Conservation (phyloP, 805 yeast species). For the Yarrowia osloensis region DNA sequence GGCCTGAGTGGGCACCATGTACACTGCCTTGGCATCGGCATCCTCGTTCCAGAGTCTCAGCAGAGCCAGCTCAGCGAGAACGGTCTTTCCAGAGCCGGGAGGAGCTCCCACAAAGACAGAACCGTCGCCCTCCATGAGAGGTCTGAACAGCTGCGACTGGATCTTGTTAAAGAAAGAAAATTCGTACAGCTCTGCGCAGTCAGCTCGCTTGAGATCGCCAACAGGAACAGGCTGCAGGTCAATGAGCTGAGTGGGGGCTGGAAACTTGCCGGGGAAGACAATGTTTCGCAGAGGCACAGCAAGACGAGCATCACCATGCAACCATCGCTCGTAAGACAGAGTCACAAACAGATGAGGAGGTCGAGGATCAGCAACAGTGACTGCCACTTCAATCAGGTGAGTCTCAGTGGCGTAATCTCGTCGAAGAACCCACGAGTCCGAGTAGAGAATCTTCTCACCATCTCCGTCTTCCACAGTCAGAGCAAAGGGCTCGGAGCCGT, state of each 20-base stretch:
- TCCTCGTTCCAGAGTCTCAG: conserved; percentile 66
- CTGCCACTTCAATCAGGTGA: conserved; percentile 63
- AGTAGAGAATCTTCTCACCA: conserved; percentile 70
- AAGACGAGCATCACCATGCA: conserved; percentile 67
- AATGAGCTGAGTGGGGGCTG: conserved; percentile 61
- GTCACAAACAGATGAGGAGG: conserved; percentile 79
- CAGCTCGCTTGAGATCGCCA: conserved; percentile 51
- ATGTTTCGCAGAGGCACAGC: conserved; percentile 60
- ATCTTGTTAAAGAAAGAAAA: conserved; percentile 65
- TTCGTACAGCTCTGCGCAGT: conserved; percentile 50
- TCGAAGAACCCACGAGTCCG: conserved; percentile 56
- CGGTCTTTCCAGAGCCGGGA: conserved; percentile 76
- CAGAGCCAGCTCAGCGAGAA: conserved; percentile 70
- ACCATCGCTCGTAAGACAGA: conserved; percentile 80
- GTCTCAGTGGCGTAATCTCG: conserved; percentile 54
- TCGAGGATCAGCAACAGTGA: conserved; percentile 54
- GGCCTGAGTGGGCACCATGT: conserved; percentile 65
- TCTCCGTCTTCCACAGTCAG: conserved; percentile 79
- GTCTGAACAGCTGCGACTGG: conserved; percentile 70
- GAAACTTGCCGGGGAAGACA: conserved; percentile 62
- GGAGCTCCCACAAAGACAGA: conserved; percentile 69
- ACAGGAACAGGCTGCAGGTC: conserved; percentile 55
- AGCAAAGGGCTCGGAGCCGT: conserved; percentile 63
- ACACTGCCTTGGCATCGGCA: conserved; percentile 69
- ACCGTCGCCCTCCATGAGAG: conserved; percentile 58